These are phyloP conservation scores for Trematosphaeria pertusa DNA, from an alignment of 2,329 filamentous ascomycete species.

Conservation along the genomic window DNA sequence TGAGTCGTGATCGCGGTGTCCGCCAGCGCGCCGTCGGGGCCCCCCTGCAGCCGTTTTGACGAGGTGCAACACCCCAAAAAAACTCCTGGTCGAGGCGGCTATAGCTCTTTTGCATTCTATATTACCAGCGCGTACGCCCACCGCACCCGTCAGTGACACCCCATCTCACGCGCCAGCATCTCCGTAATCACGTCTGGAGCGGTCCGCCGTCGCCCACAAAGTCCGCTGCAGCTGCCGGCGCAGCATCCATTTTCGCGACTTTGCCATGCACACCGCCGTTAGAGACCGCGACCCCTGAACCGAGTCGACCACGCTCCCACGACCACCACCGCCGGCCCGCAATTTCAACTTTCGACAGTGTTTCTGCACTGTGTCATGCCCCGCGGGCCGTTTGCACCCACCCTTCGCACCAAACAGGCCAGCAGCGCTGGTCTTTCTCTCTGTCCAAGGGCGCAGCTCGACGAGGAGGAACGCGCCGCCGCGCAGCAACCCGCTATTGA, in stretches of 20 bases:
- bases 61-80: neutral
- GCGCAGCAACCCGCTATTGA: conserved; percentile 8
- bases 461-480: neutral
- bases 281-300: conserved; percentile 9
- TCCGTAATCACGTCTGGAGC: neutral
- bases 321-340: conserved; percentile 6
- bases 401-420: too few species aligned
- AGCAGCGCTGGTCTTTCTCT: conserved; percentile 11
- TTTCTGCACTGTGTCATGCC: conserved; percentile 13
- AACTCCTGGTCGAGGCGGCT: too few species aligned
- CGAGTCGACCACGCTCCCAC: conserved; percentile 6
- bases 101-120: neutral
- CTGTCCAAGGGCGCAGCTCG: neutral
- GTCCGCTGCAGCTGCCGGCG: conserved; percentile 1
- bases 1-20: neutral
- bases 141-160: neutral
- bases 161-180: neutral
- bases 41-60: neutral
- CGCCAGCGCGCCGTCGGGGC: neutral
- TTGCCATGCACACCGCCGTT: conserved; percentile 6
- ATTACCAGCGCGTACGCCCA: neutral
- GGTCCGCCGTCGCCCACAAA: neutral
- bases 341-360: conserved; percentile 6
- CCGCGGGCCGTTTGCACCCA: neutral
- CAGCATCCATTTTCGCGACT: too few species aligned